Evolutionary conservation across 75 land plant genomes (phyloP), one percentile per base, ranked within the genome.

Genomic region (Cunninghamia lanceolata): DNA sequence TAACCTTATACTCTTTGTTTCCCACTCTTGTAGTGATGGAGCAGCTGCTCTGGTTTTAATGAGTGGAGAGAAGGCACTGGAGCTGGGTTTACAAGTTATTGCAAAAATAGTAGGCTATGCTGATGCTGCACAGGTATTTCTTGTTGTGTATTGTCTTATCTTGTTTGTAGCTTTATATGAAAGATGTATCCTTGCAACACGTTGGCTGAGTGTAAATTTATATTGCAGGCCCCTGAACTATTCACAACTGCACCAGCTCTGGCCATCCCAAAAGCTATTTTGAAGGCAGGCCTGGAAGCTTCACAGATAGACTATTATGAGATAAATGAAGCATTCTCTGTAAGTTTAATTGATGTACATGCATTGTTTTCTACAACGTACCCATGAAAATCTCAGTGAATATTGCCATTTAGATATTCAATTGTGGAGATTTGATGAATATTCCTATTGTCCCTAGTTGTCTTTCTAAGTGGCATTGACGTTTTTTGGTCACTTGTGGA

Each of bases 241-340:
- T 98, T 98, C 76, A 93, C 98, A 84, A 96, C 98, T 70, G 86
- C 99, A 13, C 99, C 99, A 81, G 91, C 99, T 43, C 92, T 98
- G 76, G 98, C 99, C 80, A 96, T 98, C 47, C 99, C 99, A 42
- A 96, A 98, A 88, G 99, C 99, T 74, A 89, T 98, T 42, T 91
- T 94, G 68, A 95, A 89, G 84, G 98, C 98, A 89, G 95, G 97
- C 36, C 84, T 98, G 84, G 91, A 98, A 34, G 89, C 92, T 86
- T 96, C 98, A 85, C 91, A 92, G 89, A 87, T 98, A 84, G 97
- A 98, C 82, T 96, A 84, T 77, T 96, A 94, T 82, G 99, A 98
- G 85, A 96, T 98, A 85, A 98, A 98, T 88, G 97, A 96, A 88
- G 96, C 96, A 4, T 96, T 96, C 84, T 86, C 97, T 59, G 96